Conservation (phyloP, 1,139 yeast genomes). For the Lodderomyces pseudojiufengensis region DNA sequence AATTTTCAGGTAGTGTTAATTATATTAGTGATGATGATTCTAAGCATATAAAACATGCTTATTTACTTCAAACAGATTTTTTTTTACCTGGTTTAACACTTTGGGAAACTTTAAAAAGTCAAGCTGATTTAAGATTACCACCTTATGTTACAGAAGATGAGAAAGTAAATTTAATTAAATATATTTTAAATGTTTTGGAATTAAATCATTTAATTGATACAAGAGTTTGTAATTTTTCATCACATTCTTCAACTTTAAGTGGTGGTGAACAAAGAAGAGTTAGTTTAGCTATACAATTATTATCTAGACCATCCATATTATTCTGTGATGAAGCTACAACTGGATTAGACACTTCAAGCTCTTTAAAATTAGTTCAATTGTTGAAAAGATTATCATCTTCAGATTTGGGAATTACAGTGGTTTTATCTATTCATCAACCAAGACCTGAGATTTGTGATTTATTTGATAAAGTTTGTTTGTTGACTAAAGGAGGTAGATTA, state of each 20-base stretch:
- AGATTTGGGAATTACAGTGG: constrained; percentile 61
- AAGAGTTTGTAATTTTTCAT: constrained; percentile 45
- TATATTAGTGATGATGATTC: constrained; percentile 12
- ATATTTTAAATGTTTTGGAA: constrained; percentile 58
- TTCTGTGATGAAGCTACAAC: constrained; percentile 90
- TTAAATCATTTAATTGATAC: constrained; percentile 59
- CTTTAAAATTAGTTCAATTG: constrained; percentile 61
- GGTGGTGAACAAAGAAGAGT: constrained; percentile 86
- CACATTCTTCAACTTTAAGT: constrained; percentile 50
- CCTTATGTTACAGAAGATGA: constrained; percentile 37
- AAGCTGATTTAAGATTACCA: constrained; percentile 64
- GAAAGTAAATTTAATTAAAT: constrained; percentile 50
- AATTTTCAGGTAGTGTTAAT: constrained; percentile 29
- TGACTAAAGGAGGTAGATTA: constrained; percentile 64
- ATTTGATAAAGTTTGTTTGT: constrained; percentile 68
- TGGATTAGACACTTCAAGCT: constrained; percentile 79
- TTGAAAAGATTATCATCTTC: constrained; percentile 50
- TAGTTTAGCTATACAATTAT: constrained; percentile 72
- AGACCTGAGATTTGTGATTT: constrained; percentile 65
- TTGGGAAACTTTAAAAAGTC: constrained; percentile 62
- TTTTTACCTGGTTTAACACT: constrained; percentile 69
- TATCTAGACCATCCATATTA: constrained; percentile 71
- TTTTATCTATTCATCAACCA: constrained; percentile 83
- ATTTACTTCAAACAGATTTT: constrained; percentile 75
- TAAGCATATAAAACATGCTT: constrained; percentile 48